Base-by-base conservation (phyloP, 2,329 filamentous ascomycete genomes). In the Verticillium klebahnii region DNA sequence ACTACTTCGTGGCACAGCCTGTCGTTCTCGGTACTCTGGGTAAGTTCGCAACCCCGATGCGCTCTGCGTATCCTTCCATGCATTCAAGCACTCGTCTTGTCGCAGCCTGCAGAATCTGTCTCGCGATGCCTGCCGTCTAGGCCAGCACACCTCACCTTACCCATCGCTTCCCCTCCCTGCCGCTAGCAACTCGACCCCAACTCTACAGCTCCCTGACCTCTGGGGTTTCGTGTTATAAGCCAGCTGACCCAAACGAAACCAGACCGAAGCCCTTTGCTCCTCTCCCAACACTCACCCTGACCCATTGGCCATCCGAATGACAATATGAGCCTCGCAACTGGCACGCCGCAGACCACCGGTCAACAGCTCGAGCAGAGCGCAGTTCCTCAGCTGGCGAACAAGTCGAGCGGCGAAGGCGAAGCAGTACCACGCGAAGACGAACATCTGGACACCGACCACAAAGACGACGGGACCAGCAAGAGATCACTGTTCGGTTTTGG, bases 401-500 rank as follows among this genome's bases (percentile, higher is more conserved):
- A 66, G 7, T 64, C 68, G 58, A 67, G 67, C 39, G 69, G 68
- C 61, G 72, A 75, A 64, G 72, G 19, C 45, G 45, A 50, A 8
- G n/a, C 74, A 60, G 75, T 73, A 59, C 72, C 74, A 25, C 70
- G 71, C 65, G 69, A 63, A 8, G 67, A 68, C 19, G 67, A 67
- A 58, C 50, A 29, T 6, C 69, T 67, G 61, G 65, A 67, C 19
- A 50, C 19, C 45, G 17, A 50, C 23, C n/a, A 50, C 3, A 50
- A 50, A 50, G 45, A 50, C 45, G 45, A 23, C 34, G 67, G 67
- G 25, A 82, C 80, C 60, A 83, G 84, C 73, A 87, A 84, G 74
- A 79, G 84, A 65, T 80, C 80, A 63, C 75, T 89, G 32, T 88
- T 88, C 72, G 81, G 83, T 5, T 82, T 89, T 63, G 84, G 84